Evolutionary conservation across 164 flowering plant genomes (phyloP).

Genomic region (Piper betle): DNA sequence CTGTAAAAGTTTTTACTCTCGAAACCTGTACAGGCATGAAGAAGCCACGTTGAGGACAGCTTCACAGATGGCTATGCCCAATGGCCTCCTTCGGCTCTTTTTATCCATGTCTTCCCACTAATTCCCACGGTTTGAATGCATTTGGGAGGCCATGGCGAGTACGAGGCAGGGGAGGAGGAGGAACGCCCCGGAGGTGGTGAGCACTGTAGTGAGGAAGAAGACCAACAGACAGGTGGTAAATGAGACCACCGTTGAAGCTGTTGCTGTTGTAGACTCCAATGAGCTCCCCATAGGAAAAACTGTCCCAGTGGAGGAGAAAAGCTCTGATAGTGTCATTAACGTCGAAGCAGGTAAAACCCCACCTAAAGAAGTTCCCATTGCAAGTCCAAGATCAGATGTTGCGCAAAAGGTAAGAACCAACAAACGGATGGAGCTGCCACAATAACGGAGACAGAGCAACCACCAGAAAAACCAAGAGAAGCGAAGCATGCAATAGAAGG

Average conservation of each 20-base stretch:
- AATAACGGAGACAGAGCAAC: neutral
- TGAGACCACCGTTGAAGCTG: neutral
- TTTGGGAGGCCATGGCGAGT: constrained; percentile 28
- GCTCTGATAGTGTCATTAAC: neutral
- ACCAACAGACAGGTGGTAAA: constrained; percentile 23
- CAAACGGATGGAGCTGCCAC: neutral
- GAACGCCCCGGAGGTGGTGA: constrained; percentile 10
- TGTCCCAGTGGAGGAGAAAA: neutral
- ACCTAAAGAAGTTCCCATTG: too few relatives aligned
- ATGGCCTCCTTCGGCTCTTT: too few relatives aligned
- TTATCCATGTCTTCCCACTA: too few relatives aligned
- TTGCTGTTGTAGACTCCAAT: neutral
- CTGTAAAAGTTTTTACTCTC: too few relatives aligned
- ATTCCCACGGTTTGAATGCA: too few relatives aligned
- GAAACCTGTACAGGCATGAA: too few relatives aligned
- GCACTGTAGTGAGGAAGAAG: constrained; percentile 10
- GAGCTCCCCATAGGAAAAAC: neutral
- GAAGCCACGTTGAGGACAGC: too few relatives aligned
- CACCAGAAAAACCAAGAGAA: neutral
- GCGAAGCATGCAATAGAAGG: neutral
- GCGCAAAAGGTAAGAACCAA: neutral
- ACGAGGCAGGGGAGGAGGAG: constrained; percentile 13
- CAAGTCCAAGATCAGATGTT: neutral
- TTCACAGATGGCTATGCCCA: too few relatives aligned
- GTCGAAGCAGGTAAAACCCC: too few relatives aligned